Conservation (phyloP, 2,329 filamentous ascomycete genomes). For the Hypomyces perniciosus region DNA sequence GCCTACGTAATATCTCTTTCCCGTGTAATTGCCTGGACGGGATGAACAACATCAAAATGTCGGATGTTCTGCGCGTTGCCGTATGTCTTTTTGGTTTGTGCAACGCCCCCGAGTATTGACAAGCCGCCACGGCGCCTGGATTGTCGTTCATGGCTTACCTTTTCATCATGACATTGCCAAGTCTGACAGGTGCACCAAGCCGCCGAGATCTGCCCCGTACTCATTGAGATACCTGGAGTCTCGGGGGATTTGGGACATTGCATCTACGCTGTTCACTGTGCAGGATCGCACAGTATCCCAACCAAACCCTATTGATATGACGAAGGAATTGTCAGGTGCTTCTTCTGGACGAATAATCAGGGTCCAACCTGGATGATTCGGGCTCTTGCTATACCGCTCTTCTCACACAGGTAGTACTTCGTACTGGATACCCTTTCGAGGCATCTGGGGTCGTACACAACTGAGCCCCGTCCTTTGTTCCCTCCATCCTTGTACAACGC, state of each 20-base stretch:
- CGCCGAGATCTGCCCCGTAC: not conserved
- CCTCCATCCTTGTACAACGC: not conserved
- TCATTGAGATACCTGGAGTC: not conserved
- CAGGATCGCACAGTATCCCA: no score
- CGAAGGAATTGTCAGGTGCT: no score
- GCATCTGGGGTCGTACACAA: not conserved
- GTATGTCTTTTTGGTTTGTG: not conserved
- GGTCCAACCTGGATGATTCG: no score
- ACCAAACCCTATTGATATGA: no score
- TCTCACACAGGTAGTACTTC: no score
- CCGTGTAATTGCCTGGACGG: no score
- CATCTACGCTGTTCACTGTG: not conserved
- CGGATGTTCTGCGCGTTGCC: not conserved
- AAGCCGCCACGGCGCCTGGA: not conserved
- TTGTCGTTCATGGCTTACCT: no score
- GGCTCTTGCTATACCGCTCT: no score
- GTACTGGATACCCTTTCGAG: no score
- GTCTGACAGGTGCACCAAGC: slow-evolving; percentile 1
- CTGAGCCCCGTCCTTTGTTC: not conserved
- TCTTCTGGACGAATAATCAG: no score
- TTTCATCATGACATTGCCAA: not conserved
- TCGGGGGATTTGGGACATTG: not conserved
- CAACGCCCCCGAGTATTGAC: not conserved
- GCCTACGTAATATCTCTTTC: not conserved
- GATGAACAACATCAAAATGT: not conserved